Evolutionary conservation across 441 rosid species (phyloP), one percentile per base, ranked within the genome.

Genomic region (Pelargonium myrrhifolium): DNA sequence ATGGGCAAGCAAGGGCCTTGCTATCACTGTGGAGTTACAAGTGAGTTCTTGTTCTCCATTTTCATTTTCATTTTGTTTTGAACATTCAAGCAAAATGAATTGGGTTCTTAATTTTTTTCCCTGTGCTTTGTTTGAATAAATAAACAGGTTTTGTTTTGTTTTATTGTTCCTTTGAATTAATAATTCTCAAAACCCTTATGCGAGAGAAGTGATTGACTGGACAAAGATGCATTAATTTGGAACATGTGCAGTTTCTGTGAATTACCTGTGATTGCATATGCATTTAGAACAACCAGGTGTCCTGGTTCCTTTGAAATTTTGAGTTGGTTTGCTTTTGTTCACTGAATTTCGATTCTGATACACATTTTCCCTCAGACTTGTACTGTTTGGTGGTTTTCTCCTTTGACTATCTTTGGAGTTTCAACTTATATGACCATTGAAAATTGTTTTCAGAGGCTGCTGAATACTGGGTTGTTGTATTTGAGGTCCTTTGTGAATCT

Each of bases 1-100:
- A 95, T 92, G 99, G 98, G 99, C 65, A 95, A 95, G 91, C 98
- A 95, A 83, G 97, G 98, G 21, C 99, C 99, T 85, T 95, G 99
- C 93, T 84, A 75, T 75, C 98, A 95, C 89, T 95, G 99, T 85
- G 99, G 99, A 84, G 99, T 90, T 83, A 86, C 96, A 82, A 95
- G 99, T 95, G 99, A 95, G 98, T 89, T 81, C 81, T 87, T 93
- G 92, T 82, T 85, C 85, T 89, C 69, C n/a, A n/a, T n/a, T n/a
- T n/a, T n/a, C 55, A 67, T 77, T 49, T 78, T 45, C 31, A 21
- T 59, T 10, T 72, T 31, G 31, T 28, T 55, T 49, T 45, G 49
- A 39, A 26, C 35, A 11, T 68, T 66, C 20, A 60, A n/a, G 1
- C 39, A 24, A 47, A 58, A 47, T 61, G 59, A 77, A 24, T 67